Base-by-base conservation (phyloP, 208 protist species). In the Wallacemonas collosoma region DNA sequence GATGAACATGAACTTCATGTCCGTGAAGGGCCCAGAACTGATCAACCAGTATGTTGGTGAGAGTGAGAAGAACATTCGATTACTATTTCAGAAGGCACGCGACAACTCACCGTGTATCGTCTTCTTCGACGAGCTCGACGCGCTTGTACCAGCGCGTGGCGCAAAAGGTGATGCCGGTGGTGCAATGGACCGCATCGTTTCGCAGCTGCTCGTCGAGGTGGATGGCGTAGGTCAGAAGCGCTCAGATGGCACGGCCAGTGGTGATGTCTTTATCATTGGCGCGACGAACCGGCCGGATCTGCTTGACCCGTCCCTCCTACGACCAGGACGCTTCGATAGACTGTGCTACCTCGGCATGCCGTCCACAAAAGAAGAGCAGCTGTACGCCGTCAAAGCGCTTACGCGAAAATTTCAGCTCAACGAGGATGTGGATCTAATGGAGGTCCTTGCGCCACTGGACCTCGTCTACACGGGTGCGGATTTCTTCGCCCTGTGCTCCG, bases 391-490 rank as follows among this genome's bases (percentile, higher is more conserved):
- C 36, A 75, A 77, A 48, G 93, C 93, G 2, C 83, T 95, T 0
- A 95, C 90, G 17, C 83, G 93, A 5, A 97, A 97, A 77, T 95
- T 97, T 62, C 70, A 89, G 40, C 78, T 97, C 39, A 51, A 40
- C 12, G 60, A 68, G 0, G 88, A 97, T 62, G 93, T 97, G 4
- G 68, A 83, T 41, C 73, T 97, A 4, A 50, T 76, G 40, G 74
- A 58, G 14, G 69, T 96, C 43, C 63, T 96, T 26, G 80, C 84
- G 61, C 86, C 87, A n/a, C 75, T 96, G 11, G 82, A 88, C 11
- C 78, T 86, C 26, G 77, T 88, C 11, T 98, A 98, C 79, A 98
- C 92, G 38, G 98, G 98, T 17, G 98, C 98, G 2, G 98, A 99
- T 76, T 86, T 99, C 55, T 97, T 95, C 44, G 90, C 95, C 12